Base-by-base conservation (phyloP, 2,329 filamentous ascomycete species). In the Xylariaceae sp. region DNA sequence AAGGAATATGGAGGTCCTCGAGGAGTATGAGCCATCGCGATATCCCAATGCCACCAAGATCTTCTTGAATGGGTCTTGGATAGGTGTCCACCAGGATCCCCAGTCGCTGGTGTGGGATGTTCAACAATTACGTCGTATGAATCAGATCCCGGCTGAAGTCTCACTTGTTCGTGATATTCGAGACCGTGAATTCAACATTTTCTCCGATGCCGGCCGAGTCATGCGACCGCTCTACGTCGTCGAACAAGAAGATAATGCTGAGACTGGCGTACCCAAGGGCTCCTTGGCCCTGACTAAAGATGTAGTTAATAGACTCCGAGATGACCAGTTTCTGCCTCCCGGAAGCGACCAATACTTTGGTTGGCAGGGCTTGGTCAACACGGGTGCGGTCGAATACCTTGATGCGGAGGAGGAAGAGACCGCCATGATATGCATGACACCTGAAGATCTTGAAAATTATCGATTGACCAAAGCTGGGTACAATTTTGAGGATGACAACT, bases 331-430 rank as follows among this genome's bases (percentile, higher is more conserved):
- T 35, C 69, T 84, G 15, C 78, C 80, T 34, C 71, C 76, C 17
- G 79, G 83, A 32, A 72, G 75, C 24, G 67, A 66, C 2, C 64
- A 73, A 22, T 86, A 83, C 54, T 91, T 87, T 57, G 90, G 89
- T 38, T 98, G 94, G 89, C 81, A 89, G 53, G 87, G 89, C 15
- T 73, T 98, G 31, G 81, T 95, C 33, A 79, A 84, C 43, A 79
- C 81, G 11, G 93, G 91, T 65, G 88, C 89, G 3, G 86, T 98
- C 29, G 93, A 98, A 62, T 97, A 96, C 59, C 79, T 98, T 9
- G 93, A 98, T 63, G 93, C 93, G 0, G 94, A 98, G 61, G 94
- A 98, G 71, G 93, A 98, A 63, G 94, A 98, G 65, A 95, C 89
- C 0, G 85, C 93, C 30, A 98, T 98, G 93, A 98, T 98, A 59